Percentiles rank a stretch among this genome's conserved stretches.
These are phyloP conservation scores for Xanthoconium stramineum DNA, from an alignment of 768 basidiomycete species.

Conservation along the genomic window DNA sequence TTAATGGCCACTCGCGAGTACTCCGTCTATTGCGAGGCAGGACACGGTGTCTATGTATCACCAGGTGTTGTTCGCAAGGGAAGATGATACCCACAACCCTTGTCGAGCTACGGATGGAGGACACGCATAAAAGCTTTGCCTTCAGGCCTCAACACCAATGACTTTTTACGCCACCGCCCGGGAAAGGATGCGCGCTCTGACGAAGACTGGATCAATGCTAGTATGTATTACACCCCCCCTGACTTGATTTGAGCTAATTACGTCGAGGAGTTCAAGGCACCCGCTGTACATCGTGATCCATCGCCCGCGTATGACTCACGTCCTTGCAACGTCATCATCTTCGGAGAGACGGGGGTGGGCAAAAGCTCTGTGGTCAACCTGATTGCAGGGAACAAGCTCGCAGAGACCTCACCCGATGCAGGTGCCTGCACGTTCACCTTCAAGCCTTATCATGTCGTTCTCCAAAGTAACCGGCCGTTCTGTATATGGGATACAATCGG, in stretches of 20 bases:
- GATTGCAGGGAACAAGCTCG: slow-evolving; percentile 27
- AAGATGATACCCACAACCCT: slow-evolving; percentile 17
- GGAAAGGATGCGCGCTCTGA: slow-evolving; percentile 4
- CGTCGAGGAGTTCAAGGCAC: slow-evolving; percentile 2
- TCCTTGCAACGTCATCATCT: slow-evolving; percentile 24
- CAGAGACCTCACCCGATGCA: slow-evolving; percentile 31
- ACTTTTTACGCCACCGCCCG: neutral
- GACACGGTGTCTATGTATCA: slow-evolving; percentile 1
- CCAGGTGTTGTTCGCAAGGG: slow-evolving; percentile 4
- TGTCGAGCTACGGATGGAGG: too few relatives aligned
- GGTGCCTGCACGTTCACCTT: slow-evolving; percentile 35
- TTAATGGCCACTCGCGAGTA: slow-evolving; percentile 1
- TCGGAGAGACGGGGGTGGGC: slow-evolving; percentile 28
- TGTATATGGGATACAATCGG: slow-evolving; percentile 33
- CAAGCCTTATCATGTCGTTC: slow-evolving; percentile 21
- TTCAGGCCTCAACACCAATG: neutral
- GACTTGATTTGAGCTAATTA: neutral
- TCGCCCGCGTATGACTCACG: slow-evolving; percentile 18
- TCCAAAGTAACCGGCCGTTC: slow-evolving; percentile 15
- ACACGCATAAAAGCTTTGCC: neutral
- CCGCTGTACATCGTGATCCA: neutral
- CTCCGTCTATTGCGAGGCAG: neutral
- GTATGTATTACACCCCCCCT: slow-evolving; percentile 7
- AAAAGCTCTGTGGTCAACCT: slow-evolving; percentile 45
- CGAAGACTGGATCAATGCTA: neutral